phyloP scores from a whole-genome alignment of 805 yeast genomes.

The Lipomyces mesembrius region DNA sequence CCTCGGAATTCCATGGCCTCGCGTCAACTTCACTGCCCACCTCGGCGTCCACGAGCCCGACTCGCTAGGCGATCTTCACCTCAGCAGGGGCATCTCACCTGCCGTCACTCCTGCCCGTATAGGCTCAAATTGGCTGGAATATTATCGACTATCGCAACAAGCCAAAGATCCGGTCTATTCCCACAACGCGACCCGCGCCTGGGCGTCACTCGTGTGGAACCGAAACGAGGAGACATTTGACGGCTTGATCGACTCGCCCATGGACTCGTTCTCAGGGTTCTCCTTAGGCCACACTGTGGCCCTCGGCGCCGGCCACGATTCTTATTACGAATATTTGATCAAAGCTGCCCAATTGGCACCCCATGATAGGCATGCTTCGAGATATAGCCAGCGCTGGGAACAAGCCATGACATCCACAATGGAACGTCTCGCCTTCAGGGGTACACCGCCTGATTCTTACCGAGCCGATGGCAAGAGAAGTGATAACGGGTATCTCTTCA shows the following conservation, averaged over 20 bases:
- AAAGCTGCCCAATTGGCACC: constrained; percentile 36
- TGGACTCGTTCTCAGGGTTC: constrained; percentile 29
- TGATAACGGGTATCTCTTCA: constrained; percentile 24
- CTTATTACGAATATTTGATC: constrained; percentile 35
- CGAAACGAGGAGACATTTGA: constrained; percentile 27
- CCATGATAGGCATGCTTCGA: constrained; percentile 15
- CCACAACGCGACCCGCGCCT: constrained; percentile 31
- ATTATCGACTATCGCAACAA: constrained; percentile 50
- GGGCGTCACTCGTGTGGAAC: constrained; percentile 29
- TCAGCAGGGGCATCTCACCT: constrained; percentile 14
- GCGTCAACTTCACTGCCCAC: constrained; percentile 22
- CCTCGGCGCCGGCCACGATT: constrained; percentile 35
- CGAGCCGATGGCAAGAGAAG: constrained; percentile 24
- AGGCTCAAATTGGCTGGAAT: constrained; percentile 46
- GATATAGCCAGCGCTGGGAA: constrained; percentile 30
- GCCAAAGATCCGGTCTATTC: constrained; percentile 50
- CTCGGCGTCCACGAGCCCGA: constrained; percentile 22
- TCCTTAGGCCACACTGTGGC: constrained; percentile 22
- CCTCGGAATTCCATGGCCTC: constrained; percentile 50
- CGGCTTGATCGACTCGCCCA: constrained; percentile 33
- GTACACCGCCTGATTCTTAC: constrained; percentile 23
- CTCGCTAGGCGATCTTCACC: background rate
- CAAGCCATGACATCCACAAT: constrained; percentile 29
- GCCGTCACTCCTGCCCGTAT: constrained; percentile 23
- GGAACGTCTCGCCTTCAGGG: constrained; percentile 23